Evolutionary conservation across 202 grass and related monocot genomes (phyloP).

Genomic region (Carex arenaria): DNA sequence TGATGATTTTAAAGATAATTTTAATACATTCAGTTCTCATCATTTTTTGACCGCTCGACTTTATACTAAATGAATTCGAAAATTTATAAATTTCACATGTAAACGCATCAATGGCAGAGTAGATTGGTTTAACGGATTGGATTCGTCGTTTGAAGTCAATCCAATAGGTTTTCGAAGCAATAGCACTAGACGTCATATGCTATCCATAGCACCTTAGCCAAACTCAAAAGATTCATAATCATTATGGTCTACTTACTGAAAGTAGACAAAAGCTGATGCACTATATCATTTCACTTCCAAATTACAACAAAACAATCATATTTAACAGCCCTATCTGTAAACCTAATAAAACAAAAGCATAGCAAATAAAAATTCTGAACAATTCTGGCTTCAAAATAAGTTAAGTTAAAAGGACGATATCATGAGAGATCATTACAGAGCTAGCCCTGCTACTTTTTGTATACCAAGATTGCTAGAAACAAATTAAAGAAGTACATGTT

Average conservation of each 20-base stretch:
- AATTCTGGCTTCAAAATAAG: constrained; percentile 1
- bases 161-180: too few relatives aligned
- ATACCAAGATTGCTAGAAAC: background rate
- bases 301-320: constrained; percentile 5
- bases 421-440: background rate
- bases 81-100: too few relatives aligned
- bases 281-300: constrained; percentile 1
- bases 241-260: background rate
- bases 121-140: too few relatives aligned
- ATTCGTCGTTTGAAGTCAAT: too few relatives aligned
- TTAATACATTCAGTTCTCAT: too few relatives aligned
- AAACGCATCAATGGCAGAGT: too few relatives aligned
- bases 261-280: background rate
- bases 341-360: background rate
- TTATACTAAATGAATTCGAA: too few relatives aligned
- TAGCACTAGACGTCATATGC: too few relatives aligned
- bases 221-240: background rate
- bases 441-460: background rate
- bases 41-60: too few relatives aligned
- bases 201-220: too few relatives aligned
- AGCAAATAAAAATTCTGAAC: background rate
- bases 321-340: background rate
- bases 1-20: too few relatives aligned
- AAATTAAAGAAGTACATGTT: background rate
- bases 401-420: background rate